Conservation (phyloP, 169 alveolate genomes). For the Blepharisma undulans region DNA sequence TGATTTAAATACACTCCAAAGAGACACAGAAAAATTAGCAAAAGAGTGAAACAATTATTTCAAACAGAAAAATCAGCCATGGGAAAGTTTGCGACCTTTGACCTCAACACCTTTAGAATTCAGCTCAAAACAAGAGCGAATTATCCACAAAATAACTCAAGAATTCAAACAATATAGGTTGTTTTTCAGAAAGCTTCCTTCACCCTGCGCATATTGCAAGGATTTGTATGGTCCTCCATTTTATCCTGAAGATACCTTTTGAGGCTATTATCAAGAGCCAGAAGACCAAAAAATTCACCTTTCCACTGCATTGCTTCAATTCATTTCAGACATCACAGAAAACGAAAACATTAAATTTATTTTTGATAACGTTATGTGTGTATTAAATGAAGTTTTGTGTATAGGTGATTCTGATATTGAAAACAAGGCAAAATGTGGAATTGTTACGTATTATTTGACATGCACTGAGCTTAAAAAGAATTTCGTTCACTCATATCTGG, state of each 20-base stretch:
- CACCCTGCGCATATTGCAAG: neutral
- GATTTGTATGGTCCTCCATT: neutral
- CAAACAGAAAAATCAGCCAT: neutral
- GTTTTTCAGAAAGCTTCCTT: constrained; percentile 17
- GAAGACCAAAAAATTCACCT: neutral
- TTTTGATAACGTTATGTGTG: neutral
- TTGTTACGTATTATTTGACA: neutral
- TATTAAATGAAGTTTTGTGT: neutral
- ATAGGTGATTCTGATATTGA: neutral
- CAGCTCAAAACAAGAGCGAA: neutral
- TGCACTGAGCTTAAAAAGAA: neutral
- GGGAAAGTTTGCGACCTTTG: neutral
- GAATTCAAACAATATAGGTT: neutral
- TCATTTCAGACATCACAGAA: constrained; percentile 17
- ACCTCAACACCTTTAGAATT: neutral
- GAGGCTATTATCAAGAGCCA: neutral
- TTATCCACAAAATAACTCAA: neutral
- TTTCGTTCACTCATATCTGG: neutral
- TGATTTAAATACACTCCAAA: neutral
- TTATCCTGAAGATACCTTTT: constrained; percentile 3
- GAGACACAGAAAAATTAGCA: neutral
- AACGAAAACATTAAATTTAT: neutral
- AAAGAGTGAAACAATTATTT: constrained; percentile 20
- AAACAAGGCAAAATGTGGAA: neutral
- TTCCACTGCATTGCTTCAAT: neutral